phyloP scores from a whole-genome alignment of 2,329 filamentous ascomycete genomes.

The Fusarium pseudonygamai region DNA sequence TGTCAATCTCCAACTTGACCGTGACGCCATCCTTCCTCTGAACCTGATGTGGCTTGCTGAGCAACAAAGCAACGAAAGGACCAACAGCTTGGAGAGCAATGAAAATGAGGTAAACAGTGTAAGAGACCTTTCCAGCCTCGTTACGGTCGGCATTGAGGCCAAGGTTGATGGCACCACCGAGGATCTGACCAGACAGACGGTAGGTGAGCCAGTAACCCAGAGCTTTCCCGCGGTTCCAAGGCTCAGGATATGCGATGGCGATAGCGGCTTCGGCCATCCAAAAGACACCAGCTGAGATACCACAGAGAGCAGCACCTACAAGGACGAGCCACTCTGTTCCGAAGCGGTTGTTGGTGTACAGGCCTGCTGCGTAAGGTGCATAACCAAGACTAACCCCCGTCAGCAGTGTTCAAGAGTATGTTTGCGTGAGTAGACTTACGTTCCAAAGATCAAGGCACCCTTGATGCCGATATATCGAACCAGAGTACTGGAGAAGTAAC shows the following conservation, averaged over 20 bases:
- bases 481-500: constrained; percentile 70
- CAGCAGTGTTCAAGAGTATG: neutral
- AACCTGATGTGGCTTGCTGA: constrained; percentile 69
- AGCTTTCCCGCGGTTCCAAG: constrained; percentile 70
- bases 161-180: constrained; percentile 77
- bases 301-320: constrained; percentile 74
- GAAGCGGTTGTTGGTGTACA: constrained; percentile 78
- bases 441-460: constrained; percentile 75
- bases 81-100: constrained; percentile 74
- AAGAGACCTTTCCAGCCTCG: constrained; percentile 72
- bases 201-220: constrained; percentile 74
- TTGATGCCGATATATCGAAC: constrained; percentile 77
- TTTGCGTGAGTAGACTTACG: constrained; percentile 50
- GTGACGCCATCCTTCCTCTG: constrained; percentile 71
- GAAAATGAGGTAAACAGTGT: constrained; percentile 74
- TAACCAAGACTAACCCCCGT: constrained; percentile 64
- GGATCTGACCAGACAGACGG: constrained; percentile 70
- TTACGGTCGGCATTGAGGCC: constrained; percentile 68
- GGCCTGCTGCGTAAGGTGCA: constrained; percentile 74
- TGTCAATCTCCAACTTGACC: constrained; percentile 67
- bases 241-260: constrained; percentile 76
- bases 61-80: constrained; percentile 69
- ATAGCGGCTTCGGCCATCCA: constrained; percentile 82
- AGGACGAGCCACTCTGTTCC: constrained; percentile 75
- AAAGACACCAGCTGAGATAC: constrained; percentile 76